Evolutionary conservation across 106 monocot species (phyloP).

Genomic region (Platanthera zijinensis): DNA sequence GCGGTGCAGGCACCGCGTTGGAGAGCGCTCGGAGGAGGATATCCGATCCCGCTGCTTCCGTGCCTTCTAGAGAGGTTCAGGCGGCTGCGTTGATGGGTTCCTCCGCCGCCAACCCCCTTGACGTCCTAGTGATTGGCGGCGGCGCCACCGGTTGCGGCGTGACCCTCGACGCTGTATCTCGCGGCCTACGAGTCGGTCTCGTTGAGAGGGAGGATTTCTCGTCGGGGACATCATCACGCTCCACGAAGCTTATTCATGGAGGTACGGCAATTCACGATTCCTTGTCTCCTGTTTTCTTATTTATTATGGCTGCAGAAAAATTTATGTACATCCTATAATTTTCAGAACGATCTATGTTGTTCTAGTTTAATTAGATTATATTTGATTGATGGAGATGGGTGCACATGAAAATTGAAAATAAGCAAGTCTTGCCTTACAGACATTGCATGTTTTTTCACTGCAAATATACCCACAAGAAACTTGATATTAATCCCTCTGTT

Average conservation of each 20-base stretch:
- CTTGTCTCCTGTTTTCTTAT: neutral
- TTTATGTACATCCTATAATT: too few species aligned
- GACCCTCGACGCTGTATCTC: constrained; percentile 75
- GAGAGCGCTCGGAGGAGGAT: constrained; percentile 38
- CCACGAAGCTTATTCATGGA: constrained; percentile 95
- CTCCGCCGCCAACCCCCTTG: constrained; percentile 50
- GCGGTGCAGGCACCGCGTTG: constrained; percentile 12
- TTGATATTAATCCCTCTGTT: too few species aligned
- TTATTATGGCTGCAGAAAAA: too few species aligned
- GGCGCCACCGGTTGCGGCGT: constrained; percentile 94
- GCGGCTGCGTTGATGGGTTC: constrained; percentile 58
- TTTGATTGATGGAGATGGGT: too few species aligned
- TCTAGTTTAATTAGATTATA: too few species aligned
- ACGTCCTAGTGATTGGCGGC: constrained; percentile 83
- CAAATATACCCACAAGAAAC: too few species aligned
- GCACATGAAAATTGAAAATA: too few species aligned
- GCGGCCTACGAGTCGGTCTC: constrained; percentile 84
- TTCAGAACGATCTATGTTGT: too few species aligned
- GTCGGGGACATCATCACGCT: constrained; percentile 89
- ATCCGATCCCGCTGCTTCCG: constrained; percentile 47
- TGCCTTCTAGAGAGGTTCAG: constrained; percentile 68
- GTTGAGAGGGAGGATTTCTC: constrained; percentile 98
- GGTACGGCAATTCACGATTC: constrained; percentile 29
- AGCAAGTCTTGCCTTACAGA: too few species aligned
- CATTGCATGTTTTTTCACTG: too few species aligned